Percentiles rank a stretch among this genome's conserved stretches.
Conservation (phyloP, 805 yeast genomes). For the Candida xyloterini region DNA sequence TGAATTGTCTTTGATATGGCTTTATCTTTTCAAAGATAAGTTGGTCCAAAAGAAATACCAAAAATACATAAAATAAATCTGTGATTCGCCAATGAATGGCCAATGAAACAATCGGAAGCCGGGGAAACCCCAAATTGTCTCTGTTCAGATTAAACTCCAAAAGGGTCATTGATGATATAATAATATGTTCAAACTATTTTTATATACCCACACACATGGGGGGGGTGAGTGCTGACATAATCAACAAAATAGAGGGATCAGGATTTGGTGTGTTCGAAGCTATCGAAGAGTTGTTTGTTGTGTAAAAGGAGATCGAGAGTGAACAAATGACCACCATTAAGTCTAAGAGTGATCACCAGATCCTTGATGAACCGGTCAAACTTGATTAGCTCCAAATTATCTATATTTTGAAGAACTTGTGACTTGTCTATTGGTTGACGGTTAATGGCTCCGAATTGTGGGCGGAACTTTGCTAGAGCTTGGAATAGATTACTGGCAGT, state of each 20-base stretch:
- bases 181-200: too few species aligned
- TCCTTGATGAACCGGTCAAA: slow-evolving; percentile 38
- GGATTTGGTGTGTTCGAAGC: slow-evolving; percentile 34
- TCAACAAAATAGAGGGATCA: neutral
- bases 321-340: slow-evolving; percentile 59
- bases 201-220: neutral
- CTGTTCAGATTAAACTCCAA: slow-evolving; percentile 24
- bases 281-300: slow-evolving; percentile 46
- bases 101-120: slow-evolving; percentile 18
- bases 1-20: slow-evolving; percentile 81
- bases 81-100: slow-evolving; percentile 28
- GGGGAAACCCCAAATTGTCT: slow-evolving; percentile 26
- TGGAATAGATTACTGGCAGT: slow-evolving; percentile 38
- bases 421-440: neutral
- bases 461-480: slow-evolving; percentile 36
- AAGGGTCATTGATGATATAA: neutral
- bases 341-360: slow-evolving; percentile 40
- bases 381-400: slow-evolving; percentile 13
- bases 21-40: slow-evolving; percentile 29
- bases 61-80: slow-evolving; percentile 23
- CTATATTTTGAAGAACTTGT: slow-evolving; percentile 16
- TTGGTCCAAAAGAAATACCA: slow-evolving; percentile 23
- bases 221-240: neutral
- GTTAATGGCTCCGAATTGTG: slow-evolving; percentile 7
- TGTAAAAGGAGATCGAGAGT: slow-evolving; percentile 55